Evolutionary conservation across 1,139 yeast species (phyloP).

Genomic region (Magnusiomyces fungicola): DNA sequence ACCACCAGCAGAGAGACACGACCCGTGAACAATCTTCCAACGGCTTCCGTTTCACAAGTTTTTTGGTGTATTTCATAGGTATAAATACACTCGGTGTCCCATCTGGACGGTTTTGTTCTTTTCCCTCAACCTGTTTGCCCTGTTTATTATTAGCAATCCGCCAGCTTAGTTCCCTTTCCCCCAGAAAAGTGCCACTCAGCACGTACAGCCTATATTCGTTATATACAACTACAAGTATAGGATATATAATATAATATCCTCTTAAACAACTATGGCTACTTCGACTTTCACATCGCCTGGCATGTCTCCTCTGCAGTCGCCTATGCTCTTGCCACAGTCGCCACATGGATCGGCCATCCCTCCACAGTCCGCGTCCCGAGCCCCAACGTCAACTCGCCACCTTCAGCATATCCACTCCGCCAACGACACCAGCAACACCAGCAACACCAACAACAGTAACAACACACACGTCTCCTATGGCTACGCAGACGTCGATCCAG

Average conservation of each 20-base stretch:
- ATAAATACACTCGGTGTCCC: too few species aligned
- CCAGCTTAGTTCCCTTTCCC: too few species aligned
- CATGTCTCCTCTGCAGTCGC: conserved; percentile 15
- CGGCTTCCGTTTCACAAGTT: too few species aligned
- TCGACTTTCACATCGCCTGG: conserved; percentile 10
- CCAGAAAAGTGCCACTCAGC: too few species aligned
- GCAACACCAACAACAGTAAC: conserved; percentile 1
- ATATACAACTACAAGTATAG: too few species aligned
- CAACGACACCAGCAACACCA: conserved; percentile 5
- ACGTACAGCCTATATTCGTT: not conserved
- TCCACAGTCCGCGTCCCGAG: too few species aligned
- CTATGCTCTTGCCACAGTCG: conserved; percentile 15
- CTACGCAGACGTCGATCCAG: not conserved
- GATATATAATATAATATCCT: not conserved
- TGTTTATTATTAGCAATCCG: too few species aligned
- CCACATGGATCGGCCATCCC: conserved; percentile 7
- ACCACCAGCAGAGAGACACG: too few species aligned
- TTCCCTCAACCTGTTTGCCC: too few species aligned
- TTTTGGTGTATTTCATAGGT: too few species aligned
- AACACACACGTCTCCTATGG: not conserved
- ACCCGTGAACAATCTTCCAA: too few species aligned
- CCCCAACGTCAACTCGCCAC: not conserved
- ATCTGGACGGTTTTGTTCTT: too few species aligned
- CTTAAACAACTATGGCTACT: conserved; percentile 7
- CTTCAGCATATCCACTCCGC: not conserved